Base-by-base conservation (phyloP, 257 asterid species). In the Cruciata laevipes region DNA sequence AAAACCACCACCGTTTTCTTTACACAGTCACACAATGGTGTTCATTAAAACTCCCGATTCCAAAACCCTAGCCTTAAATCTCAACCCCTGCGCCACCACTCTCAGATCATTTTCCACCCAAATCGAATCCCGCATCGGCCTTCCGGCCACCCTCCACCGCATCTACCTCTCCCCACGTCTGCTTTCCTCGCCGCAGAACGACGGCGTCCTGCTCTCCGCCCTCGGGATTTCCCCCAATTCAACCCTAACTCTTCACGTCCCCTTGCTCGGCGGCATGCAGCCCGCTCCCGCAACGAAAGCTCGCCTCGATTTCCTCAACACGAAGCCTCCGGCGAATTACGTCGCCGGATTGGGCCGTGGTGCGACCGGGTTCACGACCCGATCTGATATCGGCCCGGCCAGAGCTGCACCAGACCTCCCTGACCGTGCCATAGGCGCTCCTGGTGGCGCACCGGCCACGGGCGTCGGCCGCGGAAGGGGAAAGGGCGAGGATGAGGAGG, bases 331-430 rank as follows among this genome's bases (percentile, higher is more conserved):
- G 8, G 77, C 93, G 13, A 89, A 89, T 83, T 92, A 89, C 66
- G 96, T 92, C 6, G 96, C 93, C 33, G 96, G 98, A 10, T 70
- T 91, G 35, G 98, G 98, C 12, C 98, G 98, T 84, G 98, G 96
- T 24, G 98, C 98, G 38, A 91, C 95, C 7, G 96, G 98, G 0
- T 91, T 91, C 81, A 91, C 98, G 0, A 91, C 98, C 40, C 96
- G 96, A 13, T 91, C 96, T 10, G 96, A 89, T 87, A 92, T 87
- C 33, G 98, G 98, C 6, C 97, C 98, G 17, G 98, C 97, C 56
- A 89, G 96, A 33, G 93, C 96, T 6, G 96, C 97, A 0, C 97
- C 98, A 0, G 96, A 91, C 59, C 76, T 91, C 0, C 96, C 96
- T 0, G 95, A 91, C 70, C 76, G 95, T 16, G 76, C 93, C 11